Base-by-base conservation (phyloP, 345 rosid genomes). In the Populus simonii region DNA sequence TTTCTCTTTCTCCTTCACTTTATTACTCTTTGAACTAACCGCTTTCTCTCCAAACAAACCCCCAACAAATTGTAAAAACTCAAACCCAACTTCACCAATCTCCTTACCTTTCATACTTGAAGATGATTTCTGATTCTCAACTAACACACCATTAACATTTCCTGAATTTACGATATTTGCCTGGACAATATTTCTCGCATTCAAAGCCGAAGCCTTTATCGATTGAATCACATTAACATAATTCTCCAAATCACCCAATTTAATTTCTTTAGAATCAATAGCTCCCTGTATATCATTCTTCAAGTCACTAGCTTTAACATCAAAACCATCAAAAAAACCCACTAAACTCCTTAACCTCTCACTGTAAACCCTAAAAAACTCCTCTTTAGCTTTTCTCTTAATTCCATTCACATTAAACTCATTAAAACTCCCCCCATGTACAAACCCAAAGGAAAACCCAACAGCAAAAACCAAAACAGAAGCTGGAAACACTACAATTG, bases 401-500 rank as follows among this genome's bases (percentile, higher is more conserved):
- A 62, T 78, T 65, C 75, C 77, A 36, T 71, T 72, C 7, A 35
- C 75, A 70, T 66, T 53, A 27, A 78, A 68, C 57, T 85, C 89
- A 36, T 27, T 82, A 2, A 82, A 79, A 62, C 76, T 71, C 47
- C 91, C 86, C 0, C 91, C 89, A 10, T 87, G 87, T 70, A 87
- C 80, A 79, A 84, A 86, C 69, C 92, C 94, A 51, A 87, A 27
- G 0, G 90, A 88, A 80, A 91, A 87, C 71, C 95, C 92, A 68
- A 83, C 47, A 31, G 81, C 89, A 33, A 88, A 91, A 39, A 91
- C 84, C 88, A 88, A 82, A 67, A 84, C 84, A 43, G 89, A 76
- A 39, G 91, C 92, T 1, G 92, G 91, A 79, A 91, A 86, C 47
- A 87, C 57, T 16, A 87, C 43, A 78, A 91, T 77, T 8, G 88